These are phyloP conservation scores for Jaapia argillacea DNA, from an alignment of 768 basidiomycete species.

Conservation along the genomic window DNA sequence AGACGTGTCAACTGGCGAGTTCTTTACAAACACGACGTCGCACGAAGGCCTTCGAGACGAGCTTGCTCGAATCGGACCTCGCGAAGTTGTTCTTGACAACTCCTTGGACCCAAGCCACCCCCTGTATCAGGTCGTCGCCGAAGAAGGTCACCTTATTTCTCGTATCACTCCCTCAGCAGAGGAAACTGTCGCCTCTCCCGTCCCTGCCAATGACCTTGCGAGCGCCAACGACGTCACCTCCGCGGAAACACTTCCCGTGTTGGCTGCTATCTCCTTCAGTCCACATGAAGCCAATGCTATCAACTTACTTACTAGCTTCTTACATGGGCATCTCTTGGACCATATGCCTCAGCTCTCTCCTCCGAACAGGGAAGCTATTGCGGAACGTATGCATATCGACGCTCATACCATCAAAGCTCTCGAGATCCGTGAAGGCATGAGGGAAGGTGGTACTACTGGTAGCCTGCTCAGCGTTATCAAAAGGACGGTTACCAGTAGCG, in stretches of 20 bases:
- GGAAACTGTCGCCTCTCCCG: background rate
- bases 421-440: constrained; percentile 67
- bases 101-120: constrained; percentile 31
- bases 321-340: constrained; percentile 63
- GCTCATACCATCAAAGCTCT: constrained; percentile 83
- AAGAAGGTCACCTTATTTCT: constrained; percentile 48
- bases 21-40: constrained; percentile 61
- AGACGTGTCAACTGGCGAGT: constrained; percentile 91
- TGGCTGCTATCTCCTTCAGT: constrained; percentile 11
- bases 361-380: constrained; percentile 45
- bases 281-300: constrained; percentile 46
- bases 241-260: background rate
- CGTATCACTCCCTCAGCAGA: constrained; percentile 21
- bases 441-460: constrained; percentile 65
- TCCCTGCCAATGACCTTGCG: background rate
- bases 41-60: constrained; percentile 63
- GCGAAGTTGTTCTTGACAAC: constrained; percentile 66
- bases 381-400: constrained; percentile 79
- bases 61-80: constrained; percentile 69
- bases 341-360: constrained; percentile 57
- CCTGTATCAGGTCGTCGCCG: constrained; percentile 35
- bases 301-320: constrained; percentile 49
- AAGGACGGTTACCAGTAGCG: constrained; percentile 69
- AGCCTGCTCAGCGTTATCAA: constrained; percentile 69
- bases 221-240: constrained; percentile 14